These are phyloP conservation scores for Metarhizium rileyi DNA, from an alignment of 2,329 filamentous ascomycete genomes.

Conservation along the genomic window DNA sequence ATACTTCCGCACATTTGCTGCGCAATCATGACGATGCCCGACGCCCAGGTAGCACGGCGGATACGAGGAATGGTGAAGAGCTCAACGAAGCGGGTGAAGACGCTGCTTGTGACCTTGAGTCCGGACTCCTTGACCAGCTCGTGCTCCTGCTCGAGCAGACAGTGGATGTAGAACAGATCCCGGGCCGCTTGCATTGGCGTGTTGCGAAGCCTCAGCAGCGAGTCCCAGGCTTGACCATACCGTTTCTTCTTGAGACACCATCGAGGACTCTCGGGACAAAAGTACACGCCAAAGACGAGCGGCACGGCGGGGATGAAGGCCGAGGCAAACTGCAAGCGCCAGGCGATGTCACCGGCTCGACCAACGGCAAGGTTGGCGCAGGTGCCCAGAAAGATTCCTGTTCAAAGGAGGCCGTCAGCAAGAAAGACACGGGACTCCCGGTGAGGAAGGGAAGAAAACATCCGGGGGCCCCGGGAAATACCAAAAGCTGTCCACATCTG, in stretches of 20 bases:
- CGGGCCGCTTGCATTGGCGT: slow-evolving; percentile 49
- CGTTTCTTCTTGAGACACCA: slow-evolving; percentile 56
- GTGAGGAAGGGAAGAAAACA: no score
- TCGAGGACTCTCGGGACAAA: slow-evolving; percentile 55
- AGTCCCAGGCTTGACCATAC: slow-evolving; percentile 44
- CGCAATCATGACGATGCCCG: slow-evolving; percentile 57
- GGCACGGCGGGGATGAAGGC: slow-evolving; percentile 57
- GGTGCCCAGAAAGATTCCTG: slow-evolving; percentile 56
- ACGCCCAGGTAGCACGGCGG: slow-evolving; percentile 54
- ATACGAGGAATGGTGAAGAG: slow-evolving; percentile 48
- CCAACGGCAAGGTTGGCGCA: slow-evolving; percentile 56
- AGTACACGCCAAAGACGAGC: slow-evolving; percentile 44
- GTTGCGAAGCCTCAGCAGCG: slow-evolving; percentile 47
- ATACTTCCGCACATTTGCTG: slow-evolving; percentile 49
- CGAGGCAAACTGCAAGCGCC: slow-evolving; percentile 55
- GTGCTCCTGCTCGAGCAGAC: slow-evolving; percentile 22
- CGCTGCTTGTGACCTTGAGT: slow-evolving; percentile 30
- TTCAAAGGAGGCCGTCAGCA: slow-evolving; percentile 3
- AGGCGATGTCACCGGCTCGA: slow-evolving; percentile 46
- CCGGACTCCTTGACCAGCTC: slow-evolving; percentile 17
- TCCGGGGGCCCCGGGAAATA: not conserved
- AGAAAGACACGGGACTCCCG: no score
- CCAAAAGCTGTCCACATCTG: slow-evolving; percentile 32
- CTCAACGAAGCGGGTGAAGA: slow-evolving; percentile 41
- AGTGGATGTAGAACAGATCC: slow-evolving; percentile 53